These are phyloP conservation scores for Kokia cookei DNA, from an alignment of 441 rosid genomes.

Conservation along the genomic window DNA sequence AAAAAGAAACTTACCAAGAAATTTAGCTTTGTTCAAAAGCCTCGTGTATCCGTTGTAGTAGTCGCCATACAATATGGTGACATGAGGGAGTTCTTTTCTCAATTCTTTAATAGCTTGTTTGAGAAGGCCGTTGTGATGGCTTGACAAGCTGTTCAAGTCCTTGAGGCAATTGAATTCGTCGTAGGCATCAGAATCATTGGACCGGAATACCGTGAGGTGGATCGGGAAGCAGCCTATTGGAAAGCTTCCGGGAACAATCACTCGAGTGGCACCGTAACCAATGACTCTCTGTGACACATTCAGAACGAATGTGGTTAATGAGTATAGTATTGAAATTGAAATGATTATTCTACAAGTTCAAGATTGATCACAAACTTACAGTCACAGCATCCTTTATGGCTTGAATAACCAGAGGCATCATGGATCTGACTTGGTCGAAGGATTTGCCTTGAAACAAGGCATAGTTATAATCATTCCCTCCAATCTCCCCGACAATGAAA, in stretches of 20 bases:
- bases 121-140: constrained; percentile 23
- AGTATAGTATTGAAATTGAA: not conserved
- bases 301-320: not conserved
- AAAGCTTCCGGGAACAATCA: constrained; percentile 28
- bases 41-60: constrained; percentile 23
- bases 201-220: constrained; percentile 19
- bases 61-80: constrained; percentile 25
- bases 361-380: not conserved
- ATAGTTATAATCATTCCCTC: constrained; percentile 38
- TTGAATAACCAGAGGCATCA: constrained; percentile 34
- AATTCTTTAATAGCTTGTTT: constrained; percentile 22
- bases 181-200: constrained; percentile 19
- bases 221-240: constrained; percentile 32
- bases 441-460: constrained; percentile 31
- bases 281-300: constrained; percentile 7
- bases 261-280: constrained; percentile 21
- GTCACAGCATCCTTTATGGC: constrained; percentile 20
- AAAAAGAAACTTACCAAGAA: not conserved
- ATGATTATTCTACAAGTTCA: not conserved
- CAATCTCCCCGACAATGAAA: constrained; percentile 44
- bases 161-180: constrained; percentile 26
- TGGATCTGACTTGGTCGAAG: constrained; percentile 15
- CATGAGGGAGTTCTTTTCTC: constrained; percentile 10
- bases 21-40: not conserved
- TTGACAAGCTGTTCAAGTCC: constrained; percentile 21